These are phyloP conservation scores for Cyclocybe cylindracea DNA, from an alignment of 768 basidiomycete species.

Conservation along the genomic window DNA sequence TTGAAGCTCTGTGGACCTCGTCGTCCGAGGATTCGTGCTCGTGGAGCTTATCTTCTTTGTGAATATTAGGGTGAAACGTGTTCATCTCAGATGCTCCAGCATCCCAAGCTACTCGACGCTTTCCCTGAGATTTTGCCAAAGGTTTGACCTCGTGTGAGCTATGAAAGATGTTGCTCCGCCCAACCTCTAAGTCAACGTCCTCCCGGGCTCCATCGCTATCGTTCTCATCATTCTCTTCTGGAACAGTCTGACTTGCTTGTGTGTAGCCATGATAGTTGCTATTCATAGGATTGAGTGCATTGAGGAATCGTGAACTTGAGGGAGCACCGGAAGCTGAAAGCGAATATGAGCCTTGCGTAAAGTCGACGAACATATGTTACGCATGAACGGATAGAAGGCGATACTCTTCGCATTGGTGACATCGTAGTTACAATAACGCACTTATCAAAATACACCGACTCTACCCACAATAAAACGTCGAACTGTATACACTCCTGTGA, in stretches of 20 bases:
- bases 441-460: no score
- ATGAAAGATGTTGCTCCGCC: constrained; percentile 43
- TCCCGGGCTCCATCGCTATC: constrained; percentile 38
- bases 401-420: no score
- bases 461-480: no score
- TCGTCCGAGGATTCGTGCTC: constrained; percentile 72
- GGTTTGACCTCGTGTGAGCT: constrained; percentile 23
- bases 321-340: constrained; percentile 34
- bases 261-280: constrained; percentile 74
- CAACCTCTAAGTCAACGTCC: constrained; percentile 66
- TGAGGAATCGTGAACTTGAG: constrained; percentile 76
- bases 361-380: no score
- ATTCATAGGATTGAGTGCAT: constrained; percentile 81
- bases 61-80: constrained; percentile 70
- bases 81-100: constrained; percentile 56
- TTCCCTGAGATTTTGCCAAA: constrained; percentile 40
- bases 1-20: constrained; percentile 87
- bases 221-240: constrained; percentile 70
- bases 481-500: no score
- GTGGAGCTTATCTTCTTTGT: constrained; percentile 60
- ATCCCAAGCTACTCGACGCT: constrained; percentile 61
- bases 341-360: no score
- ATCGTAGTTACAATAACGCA: no score
- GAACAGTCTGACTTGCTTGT: constrained; percentile 68
- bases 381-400: no score